Conservation (phyloP, 345 rosid species). For the Moricandia arvensis region DNA sequence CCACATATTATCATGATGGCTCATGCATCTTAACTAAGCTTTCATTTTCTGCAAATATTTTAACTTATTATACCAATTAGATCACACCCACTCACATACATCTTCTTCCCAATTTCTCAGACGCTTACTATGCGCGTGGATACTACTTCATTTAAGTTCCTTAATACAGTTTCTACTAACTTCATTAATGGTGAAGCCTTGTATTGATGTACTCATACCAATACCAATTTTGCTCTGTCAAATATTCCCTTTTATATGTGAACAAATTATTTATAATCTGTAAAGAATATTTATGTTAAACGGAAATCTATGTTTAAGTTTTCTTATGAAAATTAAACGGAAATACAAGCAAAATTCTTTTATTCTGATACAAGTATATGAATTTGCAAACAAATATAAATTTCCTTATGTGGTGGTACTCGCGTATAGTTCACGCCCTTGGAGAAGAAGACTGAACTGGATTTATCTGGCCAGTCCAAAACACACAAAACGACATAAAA, state of each 20-base stretch:
- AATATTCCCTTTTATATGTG: too few relatives aligned
- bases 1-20: conserved; percentile 41
- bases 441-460: conserved; percentile 7
- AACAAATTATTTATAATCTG: too few relatives aligned
- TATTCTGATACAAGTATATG: too few relatives aligned
- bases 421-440: conserved; percentile 30
- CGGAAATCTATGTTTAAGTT: too few relatives aligned
- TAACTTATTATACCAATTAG: conserved; percentile 32
- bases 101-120: conserved; percentile 7
- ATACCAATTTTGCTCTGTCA: background rate
- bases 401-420: background rate
- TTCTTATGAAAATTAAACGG: too few relatives aligned
- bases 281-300: too few relatives aligned
- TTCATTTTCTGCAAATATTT: conserved; percentile 27
- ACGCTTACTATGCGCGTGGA: conserved; percentile 3
- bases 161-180: background rate
- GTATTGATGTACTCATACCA: background rate
- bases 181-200: background rate
- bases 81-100: conserved; percentile 35
- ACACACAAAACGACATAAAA: conserved; percentile 39
- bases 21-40: conserved; percentile 17
- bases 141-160: background rate
- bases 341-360: too few relatives aligned
- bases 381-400: background rate
- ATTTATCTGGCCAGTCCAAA: conserved; percentile 12